Evolutionary conservation across 2,329 filamentous ascomycete genomes (phyloP).

Genomic region (Fusarium secorum): DNA sequence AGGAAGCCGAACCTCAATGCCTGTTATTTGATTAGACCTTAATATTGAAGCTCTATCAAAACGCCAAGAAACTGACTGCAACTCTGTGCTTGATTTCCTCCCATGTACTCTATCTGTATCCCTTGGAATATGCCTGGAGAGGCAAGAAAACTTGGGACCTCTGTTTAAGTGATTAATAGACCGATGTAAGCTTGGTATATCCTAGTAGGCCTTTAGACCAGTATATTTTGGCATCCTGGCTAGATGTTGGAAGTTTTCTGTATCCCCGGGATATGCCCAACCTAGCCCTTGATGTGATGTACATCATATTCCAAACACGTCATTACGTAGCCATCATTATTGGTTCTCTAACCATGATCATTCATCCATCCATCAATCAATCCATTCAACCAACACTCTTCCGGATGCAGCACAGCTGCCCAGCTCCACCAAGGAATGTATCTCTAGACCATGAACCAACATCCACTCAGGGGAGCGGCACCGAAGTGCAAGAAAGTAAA

Average conservation of each 20-base stretch:
- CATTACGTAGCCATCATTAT: slow-evolving; percentile 31
- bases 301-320: slow-evolving; percentile 11
- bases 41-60: not conserved
- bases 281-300: not conserved
- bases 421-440: slow-evolving; percentile 12
- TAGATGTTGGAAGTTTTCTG: not conserved
- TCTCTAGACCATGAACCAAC: slow-evolving; percentile 14
- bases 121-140: not conserved
- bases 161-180: not conserved
- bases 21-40: not conserved
- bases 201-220: not conserved
- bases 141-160: not conserved
- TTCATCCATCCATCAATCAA: slow-evolving; percentile 29
- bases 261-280: slow-evolving; percentile 3
- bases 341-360: slow-evolving; percentile 36
- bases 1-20: not conserved
- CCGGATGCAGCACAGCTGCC: slow-evolving; percentile 25
- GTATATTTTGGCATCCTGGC: not conserved
- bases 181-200: not conserved
- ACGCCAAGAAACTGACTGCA: not conserved
- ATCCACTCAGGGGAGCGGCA: slow-evolving; percentile 4
- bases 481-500: not conserved
- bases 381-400: not conserved
- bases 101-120: slow-evolving; percentile 13
- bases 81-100: slow-evolving; percentile 4